Base-by-base conservation (phyloP, 306 rosid species). In the Hippophae tibetana region DNA sequence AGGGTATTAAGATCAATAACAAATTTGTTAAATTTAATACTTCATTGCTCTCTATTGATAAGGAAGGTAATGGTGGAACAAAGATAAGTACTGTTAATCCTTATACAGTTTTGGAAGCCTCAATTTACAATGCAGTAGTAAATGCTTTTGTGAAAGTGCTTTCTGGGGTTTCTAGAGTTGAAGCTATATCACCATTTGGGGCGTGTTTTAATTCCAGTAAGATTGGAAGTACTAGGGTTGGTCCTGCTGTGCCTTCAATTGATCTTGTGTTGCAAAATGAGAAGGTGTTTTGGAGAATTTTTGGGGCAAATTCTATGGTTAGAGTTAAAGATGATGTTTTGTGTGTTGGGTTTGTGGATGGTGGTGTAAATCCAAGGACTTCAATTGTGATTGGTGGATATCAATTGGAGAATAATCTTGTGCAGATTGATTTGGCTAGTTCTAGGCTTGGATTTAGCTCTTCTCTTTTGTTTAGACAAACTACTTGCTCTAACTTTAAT, bases 231-330 rank as follows among this genome's bases (percentile, higher is more conserved):
- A 72, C 88, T 0, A 27, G 66, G 11, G 73, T 66, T 4, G 89
- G 94, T 7, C 85, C 79, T 0, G 71, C 5, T 3, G 84, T 82
- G 67, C 96, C 96, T 26, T 1, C 18, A 2, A 76, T 88, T 10
- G 71, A 70, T 45, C 43, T 88, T 2, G 87, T 82, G 7, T 10
- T 87, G 76, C 74, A 78, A 27, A 71, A 62, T 27, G 62, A 69
- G 6, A n/a, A 25, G 0, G 82, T 78, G 49, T 23, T 42, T 12
- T 84, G 89, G 96, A 57, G 3, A 6, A 69, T 84, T 0, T 74
- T 72, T 26, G 84, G 87, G 0, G 81, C 85, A 5, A 88, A 88
- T 7, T 78, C 94, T 0, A 82, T 88, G 96, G 89, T 82, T 8
- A 54, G n/a, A 18, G 13, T 78, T 44, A 25, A 9, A 10, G 43